A percentile compares a stretch with the other conserved stretches of the same genome.
phyloP scores from a whole-genome alignment of 148 eudicot genomes.

The Rhododendron williamsianum region DNA sequence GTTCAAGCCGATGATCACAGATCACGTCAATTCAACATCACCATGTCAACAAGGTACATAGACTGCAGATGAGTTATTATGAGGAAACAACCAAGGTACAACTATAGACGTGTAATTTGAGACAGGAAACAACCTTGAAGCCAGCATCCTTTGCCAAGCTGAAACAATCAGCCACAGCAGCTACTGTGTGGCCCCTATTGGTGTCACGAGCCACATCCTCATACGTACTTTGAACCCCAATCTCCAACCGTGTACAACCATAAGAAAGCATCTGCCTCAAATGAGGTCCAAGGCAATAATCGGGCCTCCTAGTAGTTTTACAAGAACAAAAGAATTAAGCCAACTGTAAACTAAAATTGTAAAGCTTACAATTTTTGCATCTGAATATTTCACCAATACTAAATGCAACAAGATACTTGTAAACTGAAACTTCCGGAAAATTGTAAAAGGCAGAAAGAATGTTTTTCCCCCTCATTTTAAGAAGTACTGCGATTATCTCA shows the following conservation, averaged over 20 bases:
- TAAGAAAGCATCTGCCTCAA: slow-evolving; percentile 92
- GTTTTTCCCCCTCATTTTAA: not conserved
- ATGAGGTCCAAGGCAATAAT: slow-evolving; percentile 98
- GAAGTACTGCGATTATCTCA: no score
- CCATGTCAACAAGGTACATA: not conserved
- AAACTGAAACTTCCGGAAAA: not conserved
- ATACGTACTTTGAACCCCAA: slow-evolving; percentile 97
- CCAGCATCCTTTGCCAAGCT: slow-evolving; percentile 99
- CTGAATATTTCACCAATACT: not conserved
- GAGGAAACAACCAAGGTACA: not conserved
- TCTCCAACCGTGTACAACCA: slow-evolving; percentile 96
- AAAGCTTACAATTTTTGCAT: not conserved
- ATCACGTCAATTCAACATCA: not conserved
- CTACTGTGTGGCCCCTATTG: slow-evolving; percentile 98
- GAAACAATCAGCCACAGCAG: slow-evolving; percentile 99
- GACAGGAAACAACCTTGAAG: slow-evolving; percentile 59
- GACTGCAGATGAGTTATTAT: not conserved
- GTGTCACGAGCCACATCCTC: slow-evolving; percentile 99
- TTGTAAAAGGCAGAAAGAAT: not conserved
- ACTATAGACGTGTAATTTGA: not conserved
- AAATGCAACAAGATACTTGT: not conserved
- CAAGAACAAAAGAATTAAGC: not conserved
- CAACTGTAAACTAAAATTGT: not conserved
- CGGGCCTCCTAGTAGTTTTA: slow-evolving; percentile 71
- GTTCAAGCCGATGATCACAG: not conserved